These are phyloP conservation scores for Cercospora sp. DNA, from an alignment of 2,329 filamentous ascomycete species.

Conservation along the genomic window DNA sequence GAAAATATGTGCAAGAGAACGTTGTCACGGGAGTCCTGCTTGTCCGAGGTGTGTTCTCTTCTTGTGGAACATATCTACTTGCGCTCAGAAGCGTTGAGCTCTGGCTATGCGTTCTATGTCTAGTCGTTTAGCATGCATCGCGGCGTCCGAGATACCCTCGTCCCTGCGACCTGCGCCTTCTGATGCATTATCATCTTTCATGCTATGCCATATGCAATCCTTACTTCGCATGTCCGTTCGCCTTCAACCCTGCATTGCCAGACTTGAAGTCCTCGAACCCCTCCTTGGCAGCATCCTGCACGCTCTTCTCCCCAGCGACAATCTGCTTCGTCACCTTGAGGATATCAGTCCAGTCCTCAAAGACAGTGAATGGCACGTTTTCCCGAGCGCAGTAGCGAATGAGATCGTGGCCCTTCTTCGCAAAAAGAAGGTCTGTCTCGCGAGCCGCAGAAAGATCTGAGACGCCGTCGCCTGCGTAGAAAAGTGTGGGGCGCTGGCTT, in stretches of 20 bases:
- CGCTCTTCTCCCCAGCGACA: conserved; percentile 67
- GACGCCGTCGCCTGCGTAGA: conserved; percentile 94
- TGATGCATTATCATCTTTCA: background rate
- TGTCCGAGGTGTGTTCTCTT: no score
- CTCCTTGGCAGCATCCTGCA: conserved; percentile 66
- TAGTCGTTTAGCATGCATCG: conserved; percentile 1
- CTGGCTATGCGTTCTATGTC: background rate
- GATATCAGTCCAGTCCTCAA: conserved; percentile 81
- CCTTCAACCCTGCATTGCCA: conserved; percentile 43
- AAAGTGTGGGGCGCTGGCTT: conserved; percentile 72
- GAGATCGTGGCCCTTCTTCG: conserved; percentile 86
- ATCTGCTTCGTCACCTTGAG: conserved; percentile 74
- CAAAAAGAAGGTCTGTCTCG: conserved; percentile 91
- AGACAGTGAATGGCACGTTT: conserved; percentile 82
- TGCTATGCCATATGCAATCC: background rate
- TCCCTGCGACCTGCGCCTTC: background rate
- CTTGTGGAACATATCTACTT: background rate
- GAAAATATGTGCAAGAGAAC: no score
- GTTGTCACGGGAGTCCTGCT: no score
- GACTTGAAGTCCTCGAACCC: conserved; percentile 51
- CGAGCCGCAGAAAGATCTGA: conserved; percentile 85
- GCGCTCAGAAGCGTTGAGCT: background rate
- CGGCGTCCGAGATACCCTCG: background rate
- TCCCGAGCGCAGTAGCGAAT: conserved; percentile 83
- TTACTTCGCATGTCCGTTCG: conserved; percentile 11